Conservation (phyloP, 176 grass and related monocot genomes). For the Secale cereale region DNA sequence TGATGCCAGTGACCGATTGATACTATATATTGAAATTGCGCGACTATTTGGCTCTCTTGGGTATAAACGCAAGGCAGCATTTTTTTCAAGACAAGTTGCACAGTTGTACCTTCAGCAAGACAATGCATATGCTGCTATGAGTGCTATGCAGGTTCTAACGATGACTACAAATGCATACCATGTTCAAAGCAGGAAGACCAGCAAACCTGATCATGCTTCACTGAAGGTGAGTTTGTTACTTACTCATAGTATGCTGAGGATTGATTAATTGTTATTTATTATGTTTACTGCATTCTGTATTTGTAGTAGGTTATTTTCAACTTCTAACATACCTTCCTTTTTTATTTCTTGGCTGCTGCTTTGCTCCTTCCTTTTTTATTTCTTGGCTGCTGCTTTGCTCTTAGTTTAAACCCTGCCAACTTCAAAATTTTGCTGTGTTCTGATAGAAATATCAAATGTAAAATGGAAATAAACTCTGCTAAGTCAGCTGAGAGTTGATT, state of each 20-base stretch:
- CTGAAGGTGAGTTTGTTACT: slow-evolving; percentile 33
- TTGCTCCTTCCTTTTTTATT: background rate
- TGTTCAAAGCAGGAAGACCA: slow-evolving; percentile 87
- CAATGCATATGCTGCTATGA: slow-evolving; percentile 83
- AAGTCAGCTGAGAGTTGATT: background rate
- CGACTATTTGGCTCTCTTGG: slow-evolving; percentile 94
- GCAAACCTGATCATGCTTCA: slow-evolving; percentile 25
- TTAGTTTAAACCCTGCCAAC: background rate
- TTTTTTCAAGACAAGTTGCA: slow-evolving; percentile 98
- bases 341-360: background rate
- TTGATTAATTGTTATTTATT: background rate
- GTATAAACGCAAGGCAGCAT: slow-evolving; percentile 92
- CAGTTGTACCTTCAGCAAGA: slow-evolving; percentile 98
- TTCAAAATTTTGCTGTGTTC: background rate
- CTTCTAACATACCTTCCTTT: background rate
- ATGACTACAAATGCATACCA: slow-evolving; percentile 88
- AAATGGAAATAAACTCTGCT: slow-evolving; percentile 3
- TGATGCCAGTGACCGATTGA: slow-evolving; percentile 87
- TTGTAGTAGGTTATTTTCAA: slow-evolving; percentile 11
- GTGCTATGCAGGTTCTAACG: slow-evolving; percentile 95
- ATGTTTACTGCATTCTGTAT: background rate
- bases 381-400: background rate
- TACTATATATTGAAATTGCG: slow-evolving; percentile 95
- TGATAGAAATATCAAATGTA: background rate
- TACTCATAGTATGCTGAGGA: background rate